These are phyloP conservation scores for Turritis glabra DNA, from an alignment of 345 rosid genomes.

Conservation along the genomic window DNA sequence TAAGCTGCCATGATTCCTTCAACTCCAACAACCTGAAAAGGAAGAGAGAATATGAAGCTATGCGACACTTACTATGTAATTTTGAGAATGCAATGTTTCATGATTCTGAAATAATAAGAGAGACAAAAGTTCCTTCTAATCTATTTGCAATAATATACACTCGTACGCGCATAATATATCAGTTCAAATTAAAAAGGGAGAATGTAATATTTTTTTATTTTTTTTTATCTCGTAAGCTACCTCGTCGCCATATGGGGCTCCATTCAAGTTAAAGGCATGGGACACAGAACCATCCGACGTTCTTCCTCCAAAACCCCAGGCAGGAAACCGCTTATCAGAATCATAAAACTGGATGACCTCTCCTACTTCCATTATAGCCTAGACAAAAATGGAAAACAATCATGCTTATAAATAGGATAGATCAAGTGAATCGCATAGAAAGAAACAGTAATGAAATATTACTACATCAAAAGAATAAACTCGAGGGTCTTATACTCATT, in stretches of 20 bases:
- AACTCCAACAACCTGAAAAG: constrained; percentile 72
- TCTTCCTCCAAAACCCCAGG: constrained; percentile 94
- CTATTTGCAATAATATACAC: background rate
- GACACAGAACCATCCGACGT: constrained; percentile 55
- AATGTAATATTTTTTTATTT: too few species aligned
- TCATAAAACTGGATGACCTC: constrained; percentile 88
- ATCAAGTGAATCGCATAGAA: background rate
- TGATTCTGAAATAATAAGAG: background rate
- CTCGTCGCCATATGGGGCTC: constrained; percentile 58
- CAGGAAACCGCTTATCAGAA: constrained; percentile 73
- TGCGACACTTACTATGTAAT: background rate
- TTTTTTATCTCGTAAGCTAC: constrained; percentile 38
- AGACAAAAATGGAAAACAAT: constrained; percentile 32
- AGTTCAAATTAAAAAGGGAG: background rate
- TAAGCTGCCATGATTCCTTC: constrained; percentile 87
- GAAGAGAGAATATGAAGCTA: background rate
- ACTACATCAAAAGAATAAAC: too few species aligned
- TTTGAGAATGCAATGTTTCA: background rate
- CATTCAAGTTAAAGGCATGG: constrained; percentile 81
- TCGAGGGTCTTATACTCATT: background rate
- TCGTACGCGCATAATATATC: background rate
- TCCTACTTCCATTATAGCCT: constrained; percentile 90
- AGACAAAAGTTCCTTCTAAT: background rate
- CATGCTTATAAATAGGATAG: background rate
- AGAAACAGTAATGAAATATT: background rate